phyloP scores from a whole-genome alignment of 768 basidiomycete species.

The Boletus patriciae region DNA sequence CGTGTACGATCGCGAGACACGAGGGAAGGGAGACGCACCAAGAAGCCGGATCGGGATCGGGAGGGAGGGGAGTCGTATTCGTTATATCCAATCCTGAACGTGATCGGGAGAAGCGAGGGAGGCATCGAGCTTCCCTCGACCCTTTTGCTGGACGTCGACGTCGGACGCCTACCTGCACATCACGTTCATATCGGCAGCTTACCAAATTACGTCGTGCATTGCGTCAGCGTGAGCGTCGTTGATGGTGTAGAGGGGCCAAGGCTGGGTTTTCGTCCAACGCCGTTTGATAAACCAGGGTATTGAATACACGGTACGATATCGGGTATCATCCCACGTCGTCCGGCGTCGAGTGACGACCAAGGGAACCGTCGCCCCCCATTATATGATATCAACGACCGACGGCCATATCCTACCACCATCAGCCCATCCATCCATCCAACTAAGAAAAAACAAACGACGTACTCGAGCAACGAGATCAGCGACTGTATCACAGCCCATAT shows the following conservation, averaged over 20 bases:
- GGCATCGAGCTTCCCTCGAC: conserved; percentile 9
- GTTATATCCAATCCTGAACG: conserved; percentile 3
- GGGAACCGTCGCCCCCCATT: too few species aligned
- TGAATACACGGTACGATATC: background rate
- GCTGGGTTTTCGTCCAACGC: too few species aligned
- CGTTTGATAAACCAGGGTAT: too few species aligned
- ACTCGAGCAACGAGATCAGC: conserved; percentile 40
- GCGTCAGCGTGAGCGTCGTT: background rate
- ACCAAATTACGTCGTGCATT: background rate
- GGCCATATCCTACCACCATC: conserved; percentile 41
- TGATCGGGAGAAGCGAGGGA: conserved; percentile 4
- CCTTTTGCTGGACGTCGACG: conserved; percentile 8
- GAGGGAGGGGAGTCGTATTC: too few species aligned
- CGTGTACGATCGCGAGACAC: conserved; percentile 1
- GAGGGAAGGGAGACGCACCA: too few species aligned
- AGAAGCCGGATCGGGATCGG: conserved; percentile 3
- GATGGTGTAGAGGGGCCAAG: background rate
- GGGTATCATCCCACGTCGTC: too few species aligned
- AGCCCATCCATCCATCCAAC: background rate
- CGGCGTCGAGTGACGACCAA: too few species aligned
- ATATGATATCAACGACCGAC: conserved; percentile 43
- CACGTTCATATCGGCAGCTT: background rate
- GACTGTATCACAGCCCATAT: conserved; percentile 42
- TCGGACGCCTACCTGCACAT: conserved; percentile 8
- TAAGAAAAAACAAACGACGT: background rate